Evolutionary conservation across 305 asterid species (phyloP).

Genomic region (Solanum hybrid): DNA sequence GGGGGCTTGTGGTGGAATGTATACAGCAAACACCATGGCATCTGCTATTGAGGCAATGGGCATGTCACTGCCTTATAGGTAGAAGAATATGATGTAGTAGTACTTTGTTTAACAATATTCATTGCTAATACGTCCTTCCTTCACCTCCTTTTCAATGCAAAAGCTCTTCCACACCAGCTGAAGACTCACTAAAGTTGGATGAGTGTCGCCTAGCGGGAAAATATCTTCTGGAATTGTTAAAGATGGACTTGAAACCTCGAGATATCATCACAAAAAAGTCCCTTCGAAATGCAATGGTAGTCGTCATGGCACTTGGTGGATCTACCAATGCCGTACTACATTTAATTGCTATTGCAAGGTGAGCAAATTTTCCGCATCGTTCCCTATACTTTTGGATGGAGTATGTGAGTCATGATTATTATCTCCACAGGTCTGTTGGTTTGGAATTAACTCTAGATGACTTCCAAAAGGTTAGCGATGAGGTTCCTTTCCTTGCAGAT

Average conservation of each 20-base stretch:
- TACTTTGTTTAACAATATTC: not conserved
- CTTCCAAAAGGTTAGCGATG: slow-evolving; percentile 92
- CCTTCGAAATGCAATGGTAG: slow-evolving; percentile 80
- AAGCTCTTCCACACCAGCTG: slow-evolving; percentile 98
- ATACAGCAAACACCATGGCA: slow-evolving; percentile 97
- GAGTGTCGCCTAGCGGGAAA: slow-evolving; percentile 98
- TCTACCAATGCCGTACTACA: slow-evolving; percentile 95
- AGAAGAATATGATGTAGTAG: slow-evolving; percentile 4
- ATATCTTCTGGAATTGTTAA: slow-evolving; percentile 70
- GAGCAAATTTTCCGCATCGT: slow-evolving; percentile 2
- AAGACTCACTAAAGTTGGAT: slow-evolving; percentile 84
- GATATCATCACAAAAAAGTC: slow-evolving; percentile 86
- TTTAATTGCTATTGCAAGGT: slow-evolving; percentile 96
- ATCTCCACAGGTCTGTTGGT: slow-evolving; percentile 82
- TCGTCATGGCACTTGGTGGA: slow-evolving; percentile 96
- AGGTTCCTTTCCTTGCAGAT: slow-evolving; percentile 93
- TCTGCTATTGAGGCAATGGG: slow-evolving; percentile 96
- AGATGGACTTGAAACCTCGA: slow-evolving; percentile 86
- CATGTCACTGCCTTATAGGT: slow-evolving; percentile 98
- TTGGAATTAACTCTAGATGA: slow-evolving; percentile 71
- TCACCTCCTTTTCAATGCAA: slow-evolving; percentile 4
- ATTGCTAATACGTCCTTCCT: not conserved
- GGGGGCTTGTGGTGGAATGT: slow-evolving; percentile 99
- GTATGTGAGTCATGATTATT: slow-evolving; percentile 25
- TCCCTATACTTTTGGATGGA: not conserved